phyloP scores from a whole-genome alignment of 225 moss, liverwort and hornwort species.

The Asterella californica region DNA sequence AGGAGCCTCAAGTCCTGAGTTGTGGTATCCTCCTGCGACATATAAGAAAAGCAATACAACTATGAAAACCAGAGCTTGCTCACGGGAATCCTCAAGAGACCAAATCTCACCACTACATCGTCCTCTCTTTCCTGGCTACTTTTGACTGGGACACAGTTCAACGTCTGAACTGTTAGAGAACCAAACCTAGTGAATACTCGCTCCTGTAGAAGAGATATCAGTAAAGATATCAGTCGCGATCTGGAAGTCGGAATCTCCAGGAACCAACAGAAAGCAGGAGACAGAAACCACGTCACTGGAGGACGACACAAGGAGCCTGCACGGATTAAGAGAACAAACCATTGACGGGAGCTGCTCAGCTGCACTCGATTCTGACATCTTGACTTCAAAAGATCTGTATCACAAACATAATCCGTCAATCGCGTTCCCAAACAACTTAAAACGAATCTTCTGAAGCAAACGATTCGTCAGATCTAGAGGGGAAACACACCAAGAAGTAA shows the following conservation, averaged over 20 bases:
- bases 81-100: background rate
- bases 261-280: no score
- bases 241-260: background rate
- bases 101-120: background rate
- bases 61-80: background rate
- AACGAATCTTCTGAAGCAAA: background rate
- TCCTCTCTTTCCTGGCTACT: background rate
- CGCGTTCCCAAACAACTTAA: background rate
- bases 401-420: background rate
- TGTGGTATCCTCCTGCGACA: background rate
- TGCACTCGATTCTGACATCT: slow-evolving; percentile 4
- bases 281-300: background rate
- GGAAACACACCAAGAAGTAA: background rate
- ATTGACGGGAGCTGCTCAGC: background rate
- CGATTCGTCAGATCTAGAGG: background rate
- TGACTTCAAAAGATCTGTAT: background rate
- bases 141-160: background rate
- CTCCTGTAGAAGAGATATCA: no score
- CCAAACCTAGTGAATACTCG: no score
- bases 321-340: background rate
- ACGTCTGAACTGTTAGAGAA: no score
- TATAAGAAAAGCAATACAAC: background rate
- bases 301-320: background rate
- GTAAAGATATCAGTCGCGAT: no score
- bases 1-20: slow-evolving; percentile 26